Conservation (phyloP, 495 filamentous ascomycete genomes). For the Immersiella caudata region DNA sequence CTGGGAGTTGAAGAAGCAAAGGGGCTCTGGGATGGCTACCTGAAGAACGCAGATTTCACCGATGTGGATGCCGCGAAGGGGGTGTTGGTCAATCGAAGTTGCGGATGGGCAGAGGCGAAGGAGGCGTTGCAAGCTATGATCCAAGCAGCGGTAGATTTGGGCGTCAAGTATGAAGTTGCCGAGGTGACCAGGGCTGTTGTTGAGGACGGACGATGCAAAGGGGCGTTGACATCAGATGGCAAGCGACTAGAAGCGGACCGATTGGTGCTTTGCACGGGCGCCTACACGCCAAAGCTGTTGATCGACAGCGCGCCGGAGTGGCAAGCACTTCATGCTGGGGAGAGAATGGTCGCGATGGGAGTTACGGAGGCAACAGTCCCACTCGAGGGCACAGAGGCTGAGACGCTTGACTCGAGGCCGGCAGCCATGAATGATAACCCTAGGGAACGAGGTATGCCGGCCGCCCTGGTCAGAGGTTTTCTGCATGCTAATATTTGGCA, state of each 20-base stretch:
- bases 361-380: conserved; percentile 54
- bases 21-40: conserved; percentile 52
- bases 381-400: conserved; percentile 34
- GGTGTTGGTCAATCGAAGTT: conserved; percentile 52
- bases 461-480: not conserved
- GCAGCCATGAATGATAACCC: conserved; percentile 41
- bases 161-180: conserved; percentile 55
- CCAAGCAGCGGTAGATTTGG: conserved; percentile 48
- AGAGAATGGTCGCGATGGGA: conserved; percentile 58
- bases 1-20: conserved; percentile 50
- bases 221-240: conserved; percentile 50
- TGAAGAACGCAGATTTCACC: conserved; percentile 56
- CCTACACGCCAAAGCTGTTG: conserved; percentile 62
- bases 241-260: conserved; percentile 45
- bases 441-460: conserved; percentile 8
- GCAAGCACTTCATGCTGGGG: conserved; percentile 48
- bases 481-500: not conserved
- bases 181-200: conserved; percentile 50
- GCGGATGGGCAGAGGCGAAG: conserved; percentile 66
- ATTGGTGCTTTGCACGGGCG: conserved; percentile 59
- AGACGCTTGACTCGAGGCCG: conserved; percentile 38
- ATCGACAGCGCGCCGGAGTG: conserved; percentile 47
- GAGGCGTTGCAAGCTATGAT: conserved; percentile 52
- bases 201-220: conserved; percentile 35
- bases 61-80: conserved; percentile 45